Percentiles rank a stretch among this genome's conserved stretches.
phyloP scores from a whole-genome alignment of 2,329 filamentous ascomycete genomes.

The Fusarium napiforme region DNA sequence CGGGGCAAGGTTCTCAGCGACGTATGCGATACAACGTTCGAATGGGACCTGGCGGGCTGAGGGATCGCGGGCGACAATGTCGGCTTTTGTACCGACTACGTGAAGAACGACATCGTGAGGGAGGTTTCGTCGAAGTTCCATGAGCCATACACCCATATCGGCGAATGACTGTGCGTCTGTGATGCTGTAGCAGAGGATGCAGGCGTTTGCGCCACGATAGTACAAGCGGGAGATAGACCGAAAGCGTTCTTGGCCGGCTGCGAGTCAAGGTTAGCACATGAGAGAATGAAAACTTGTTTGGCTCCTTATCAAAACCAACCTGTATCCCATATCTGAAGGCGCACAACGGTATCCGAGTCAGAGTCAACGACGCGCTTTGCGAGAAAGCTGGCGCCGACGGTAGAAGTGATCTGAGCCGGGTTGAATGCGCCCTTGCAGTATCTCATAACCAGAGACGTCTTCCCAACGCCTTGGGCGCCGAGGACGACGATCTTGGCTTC shows the following conservation, averaged over 20 bases:
- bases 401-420: conserved; percentile 72
- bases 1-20: conserved; percentile 89
- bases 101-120: conserved; percentile 84
- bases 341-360: conserved; percentile 85
- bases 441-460: conserved; percentile 80
- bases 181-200: conserved; percentile 94
- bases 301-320: conserved; percentile 54
- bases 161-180: conserved; percentile 86
- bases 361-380: conserved; percentile 84
- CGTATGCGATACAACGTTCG: conserved; percentile 94
- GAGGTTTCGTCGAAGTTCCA: conserved; percentile 83
- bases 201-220: conserved; percentile 94
- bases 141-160: conserved; percentile 93
- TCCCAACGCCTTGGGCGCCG: conserved; percentile 82
- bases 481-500: conserved; percentile 86
- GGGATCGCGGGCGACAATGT: conserved; percentile 89
- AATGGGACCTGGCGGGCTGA: conserved; percentile 85
- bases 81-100: conserved; percentile 94
- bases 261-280: conserved; percentile 12
- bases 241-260: conserved; percentile 92
- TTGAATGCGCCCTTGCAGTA: conserved; percentile 79
- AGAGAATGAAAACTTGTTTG: not conserved
- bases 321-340: conserved; percentile 97
- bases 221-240: conserved; percentile 94
- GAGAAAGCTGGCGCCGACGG: conserved; percentile 83